phyloP scores from a whole-genome alignment of 1,284 basidiomycete genomes.

The Sporisorium reilianum region DNA sequence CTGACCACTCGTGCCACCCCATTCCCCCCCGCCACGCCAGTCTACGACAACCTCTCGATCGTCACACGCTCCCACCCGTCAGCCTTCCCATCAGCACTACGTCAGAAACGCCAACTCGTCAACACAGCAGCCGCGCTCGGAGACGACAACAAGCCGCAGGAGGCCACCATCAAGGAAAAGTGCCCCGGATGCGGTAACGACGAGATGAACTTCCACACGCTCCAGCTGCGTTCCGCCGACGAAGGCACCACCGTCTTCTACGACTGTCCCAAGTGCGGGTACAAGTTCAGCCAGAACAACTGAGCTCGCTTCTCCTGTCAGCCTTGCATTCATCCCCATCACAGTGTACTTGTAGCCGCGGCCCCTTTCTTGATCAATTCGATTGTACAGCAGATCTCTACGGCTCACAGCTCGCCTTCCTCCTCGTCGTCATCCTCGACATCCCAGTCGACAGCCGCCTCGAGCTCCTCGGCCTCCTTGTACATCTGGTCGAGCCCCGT shows the following conservation, averaged over 20 bases:
- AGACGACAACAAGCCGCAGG: slow-evolving; percentile 43
- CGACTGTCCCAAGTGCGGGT: slow-evolving; percentile 69
- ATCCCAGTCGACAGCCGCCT: slow-evolving; percentile 54
- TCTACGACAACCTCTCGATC: slow-evolving; percentile 91
- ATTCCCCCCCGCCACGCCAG: slow-evolving; percentile 71
- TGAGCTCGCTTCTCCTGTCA: slow-evolving; percentile 9
- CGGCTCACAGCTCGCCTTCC: slow-evolving; percentile 20
- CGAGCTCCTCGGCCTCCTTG: slow-evolving; percentile 54
- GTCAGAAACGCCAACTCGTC: slow-evolving; percentile 86
- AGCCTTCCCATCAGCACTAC: slow-evolving; percentile 89
- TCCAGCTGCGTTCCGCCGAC: slow-evolving; percentile 71
- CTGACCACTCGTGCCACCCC: background rate
- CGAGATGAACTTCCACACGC: slow-evolving; percentile 71
- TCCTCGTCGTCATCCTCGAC: slow-evolving; percentile 49
- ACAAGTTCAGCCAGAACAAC: slow-evolving; percentile 68
- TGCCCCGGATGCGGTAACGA: slow-evolving; percentile 84
- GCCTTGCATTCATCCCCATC: slow-evolving; percentile 18
- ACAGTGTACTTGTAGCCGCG: slow-evolving; percentile 33
- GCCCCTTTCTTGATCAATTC: background rate
- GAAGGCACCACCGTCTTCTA: slow-evolving; percentile 70
- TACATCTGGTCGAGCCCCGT: slow-evolving; percentile 82
- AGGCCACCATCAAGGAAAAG: slow-evolving; percentile 84
- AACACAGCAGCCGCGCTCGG: slow-evolving; percentile 71
- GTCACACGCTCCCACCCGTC: slow-evolving; percentile 90
- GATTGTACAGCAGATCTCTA: slow-evolving; percentile 11